Percentiles rank a stretch among this genome's conserved stretches.
phyloP scores from a whole-genome alignment of 2,329 filamentous ascomycete species.

The Aspergillus texensis region DNA sequence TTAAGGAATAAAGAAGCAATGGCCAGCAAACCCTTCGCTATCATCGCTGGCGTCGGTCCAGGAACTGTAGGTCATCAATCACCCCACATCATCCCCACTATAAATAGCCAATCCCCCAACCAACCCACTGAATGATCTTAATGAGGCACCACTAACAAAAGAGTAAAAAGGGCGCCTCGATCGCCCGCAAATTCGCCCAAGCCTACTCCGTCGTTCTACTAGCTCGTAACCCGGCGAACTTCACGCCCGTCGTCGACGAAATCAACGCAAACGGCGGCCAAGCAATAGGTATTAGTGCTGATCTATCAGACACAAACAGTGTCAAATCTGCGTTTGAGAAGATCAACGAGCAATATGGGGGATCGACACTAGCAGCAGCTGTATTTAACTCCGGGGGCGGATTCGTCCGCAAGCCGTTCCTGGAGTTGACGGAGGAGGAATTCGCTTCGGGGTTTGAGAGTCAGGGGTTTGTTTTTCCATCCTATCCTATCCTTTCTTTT shows the following conservation, averaged over 20 bases:
- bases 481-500: background rate
- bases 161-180: slow-evolving; percentile 52
- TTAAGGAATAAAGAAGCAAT: slow-evolving; percentile 20
- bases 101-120: background rate
- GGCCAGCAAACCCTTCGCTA: slow-evolving; percentile 45
- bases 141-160: background rate
- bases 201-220: slow-evolving; percentile 63
- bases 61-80: slow-evolving; percentile 40
- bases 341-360: slow-evolving; percentile 57
- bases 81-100: background rate
- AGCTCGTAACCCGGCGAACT: slow-evolving; percentile 61
- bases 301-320: slow-evolving; percentile 57
- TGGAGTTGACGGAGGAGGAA: slow-evolving; percentile 62
- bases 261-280: slow-evolving; percentile 62
- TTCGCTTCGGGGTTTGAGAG: slow-evolving; percentile 56
- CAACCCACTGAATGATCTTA: background rate
- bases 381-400: slow-evolving; percentile 64
- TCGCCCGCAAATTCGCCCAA: slow-evolving; percentile 62
- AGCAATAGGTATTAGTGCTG: slow-evolving; percentile 63
- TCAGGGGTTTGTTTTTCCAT: slow-evolving; percentile 46
- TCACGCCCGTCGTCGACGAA: slow-evolving; percentile 57
- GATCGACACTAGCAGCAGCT: slow-evolving; percentile 52
- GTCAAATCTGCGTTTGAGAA: slow-evolving; percentile 57
- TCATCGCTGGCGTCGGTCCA: slow-evolving; percentile 51
- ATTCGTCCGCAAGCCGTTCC: slow-evolving; percentile 62